Evolutionary conservation across 2,329 filamentous ascomycete genomes (phyloP).

Genomic region (Albifimbria verrucaria): DNA sequence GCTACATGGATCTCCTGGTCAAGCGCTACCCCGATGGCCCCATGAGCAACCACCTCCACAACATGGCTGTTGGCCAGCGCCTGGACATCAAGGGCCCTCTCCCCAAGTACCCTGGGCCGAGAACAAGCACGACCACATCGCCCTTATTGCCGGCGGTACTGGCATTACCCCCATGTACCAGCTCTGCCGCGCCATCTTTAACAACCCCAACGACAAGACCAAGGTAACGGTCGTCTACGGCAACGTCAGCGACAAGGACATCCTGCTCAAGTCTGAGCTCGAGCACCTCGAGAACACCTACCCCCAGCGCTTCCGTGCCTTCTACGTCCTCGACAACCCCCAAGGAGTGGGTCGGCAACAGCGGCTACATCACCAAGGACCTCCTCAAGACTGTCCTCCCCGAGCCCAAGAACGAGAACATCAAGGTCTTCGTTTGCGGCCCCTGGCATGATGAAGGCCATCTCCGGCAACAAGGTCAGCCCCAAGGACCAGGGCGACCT

Average conservation of each 20-base stretch:
- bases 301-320: constrained; percentile 90
- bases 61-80: constrained; percentile 74
- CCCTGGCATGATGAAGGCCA: constrained; percentile 91
- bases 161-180: constrained; percentile 99
- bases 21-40: constrained; percentile 89
- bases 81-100: constrained; percentile 94
- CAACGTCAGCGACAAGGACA: constrained; percentile 86
- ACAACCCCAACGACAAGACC: constrained; percentile 93
- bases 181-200: constrained; percentile 86
- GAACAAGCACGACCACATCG: constrained; percentile 93
- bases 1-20: constrained; percentile 83
- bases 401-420: constrained; percentile 84
- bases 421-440: constrained; percentile 96
- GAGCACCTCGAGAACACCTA: constrained; percentile 89
- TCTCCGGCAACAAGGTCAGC: constrained; percentile 85
- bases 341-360: constrained; percentile 73
- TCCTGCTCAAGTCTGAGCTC: constrained; percentile 83
- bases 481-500: constrained; percentile 95
- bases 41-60: constrained; percentile 88
- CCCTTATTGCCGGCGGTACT: constrained; percentile 87
- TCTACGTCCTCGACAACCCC: constrained; percentile 88
- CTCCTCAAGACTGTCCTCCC: constrained; percentile 92
- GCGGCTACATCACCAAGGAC: constrained; percentile 84
- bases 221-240: constrained; percentile 95
- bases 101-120: constrained; percentile 84